Base-by-base conservation (phyloP, 768 basidiomycete genomes). In the Scleroderma citrinum region DNA sequence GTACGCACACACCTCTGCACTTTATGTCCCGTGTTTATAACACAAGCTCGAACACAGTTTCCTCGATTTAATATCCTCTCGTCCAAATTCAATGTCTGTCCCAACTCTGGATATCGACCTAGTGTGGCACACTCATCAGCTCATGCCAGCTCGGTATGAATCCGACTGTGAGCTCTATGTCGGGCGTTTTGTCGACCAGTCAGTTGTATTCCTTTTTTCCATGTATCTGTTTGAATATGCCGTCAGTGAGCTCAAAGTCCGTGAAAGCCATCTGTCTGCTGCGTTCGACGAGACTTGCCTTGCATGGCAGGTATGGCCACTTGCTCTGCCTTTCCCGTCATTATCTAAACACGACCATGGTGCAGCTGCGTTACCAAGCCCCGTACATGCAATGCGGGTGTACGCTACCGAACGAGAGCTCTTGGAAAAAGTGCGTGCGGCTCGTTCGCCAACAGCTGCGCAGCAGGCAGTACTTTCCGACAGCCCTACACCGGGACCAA, bases 71-170 rank as follows among this genome's bases (percentile, higher is more conserved):
- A 72, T 80, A 64, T 60, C 74, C 13, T 69, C 71, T 2, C 69
- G 68, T 0, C 71, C 76, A 1, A 56, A 56, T 8, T 59, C 69
- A 0, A 73, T 78, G 59, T 69, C 74, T 34, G 79, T 82, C 2
- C 81, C 82, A 11, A 85, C 83, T 1, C 61, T 87, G n/a, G 84
- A 87, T 52, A 85, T 88, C 32, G 86, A 87, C 54, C 69, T 89
- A 17, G 78, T 75, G 4, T 87, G 85, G 85, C 86, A 89, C 53
- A 83, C 83, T 0, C 84, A 87, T 49, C 85, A 86, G 53, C 71
- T 87, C 5, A 68, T 75, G 59, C 70, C 71, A 0, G 50, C 48
- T 2, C 65, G 68, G 32, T 87, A 87, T 56, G 56, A 60, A 5
- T 42, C 51, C 1, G 75, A 82, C 49, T 76, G 77, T 38, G 60